A percentile compares a stretch with the other conserved stretches of the same genome.
phyloP scores from a whole-genome alignment of 345 rosid genomes.

The Reutealis trisperma region DNA sequence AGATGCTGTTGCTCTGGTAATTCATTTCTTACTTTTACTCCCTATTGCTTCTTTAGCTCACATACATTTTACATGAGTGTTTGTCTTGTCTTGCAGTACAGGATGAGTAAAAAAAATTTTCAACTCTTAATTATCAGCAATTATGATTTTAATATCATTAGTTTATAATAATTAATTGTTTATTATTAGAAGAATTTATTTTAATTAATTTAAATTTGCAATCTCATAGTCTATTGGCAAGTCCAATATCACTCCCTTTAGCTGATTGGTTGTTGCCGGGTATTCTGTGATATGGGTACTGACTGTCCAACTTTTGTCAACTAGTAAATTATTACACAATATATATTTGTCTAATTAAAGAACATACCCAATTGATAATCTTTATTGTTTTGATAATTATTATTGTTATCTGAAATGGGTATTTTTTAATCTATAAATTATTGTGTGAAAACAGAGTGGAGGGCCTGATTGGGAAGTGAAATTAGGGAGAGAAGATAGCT shows the following conservation, averaged over 20 bases:
- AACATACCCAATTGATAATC: not conserved
- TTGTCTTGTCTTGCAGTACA: no score
- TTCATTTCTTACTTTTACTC: not conserved
- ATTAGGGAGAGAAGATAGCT: slow-evolving; percentile 78
- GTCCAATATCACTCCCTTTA: no score
- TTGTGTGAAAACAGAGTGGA: slow-evolving; percentile 53
- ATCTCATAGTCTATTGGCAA: no score
- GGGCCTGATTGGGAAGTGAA: slow-evolving; percentile 90
- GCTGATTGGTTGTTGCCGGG: slow-evolving; percentile 1
- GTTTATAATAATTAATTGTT: no score
- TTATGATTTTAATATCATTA: no score
- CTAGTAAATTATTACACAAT: not conserved
- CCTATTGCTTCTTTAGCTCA: not conserved
- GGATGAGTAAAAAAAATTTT: no score
- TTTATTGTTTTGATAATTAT: not conserved
- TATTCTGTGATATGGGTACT: slow-evolving; percentile 24
- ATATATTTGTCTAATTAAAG: not conserved
- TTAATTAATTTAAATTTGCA: no score
- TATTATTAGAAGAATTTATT: no score
- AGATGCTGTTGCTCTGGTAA: slow-evolving; percentile 87
- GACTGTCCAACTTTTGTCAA: slow-evolving; percentile 20
- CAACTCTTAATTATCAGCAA: no score
- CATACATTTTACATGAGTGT: no score
- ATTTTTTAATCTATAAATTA: not conserved
- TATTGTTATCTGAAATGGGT: not conserved